Conservation (phyloP, 768 basidiomycete species). For the Termitomyces sp. region DNA sequence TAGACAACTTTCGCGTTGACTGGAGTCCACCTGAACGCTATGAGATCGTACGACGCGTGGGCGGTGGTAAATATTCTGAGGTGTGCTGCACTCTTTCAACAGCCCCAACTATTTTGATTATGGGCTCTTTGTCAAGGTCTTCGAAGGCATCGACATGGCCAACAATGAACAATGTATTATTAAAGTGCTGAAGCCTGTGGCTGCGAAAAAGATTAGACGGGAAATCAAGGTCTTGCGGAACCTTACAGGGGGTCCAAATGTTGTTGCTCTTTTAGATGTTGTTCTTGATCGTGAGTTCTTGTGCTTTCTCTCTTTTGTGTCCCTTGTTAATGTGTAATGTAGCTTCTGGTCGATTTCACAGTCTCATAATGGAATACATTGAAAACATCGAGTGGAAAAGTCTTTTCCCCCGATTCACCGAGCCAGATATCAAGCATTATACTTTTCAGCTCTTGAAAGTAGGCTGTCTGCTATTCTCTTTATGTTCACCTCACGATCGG, state of each 20-base stretch:
- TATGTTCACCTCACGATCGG: not conserved
- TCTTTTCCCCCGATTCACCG: constrained; percentile 53
- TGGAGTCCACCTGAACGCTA: constrained; percentile 69
- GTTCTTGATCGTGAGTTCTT: constrained; percentile 48
- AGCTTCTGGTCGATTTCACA: constrained; percentile 55
- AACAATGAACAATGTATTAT: constrained; percentile 54
- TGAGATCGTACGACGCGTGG: constrained; percentile 60
- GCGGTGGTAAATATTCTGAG: constrained; percentile 66
- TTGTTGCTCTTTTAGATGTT: constrained; percentile 62
- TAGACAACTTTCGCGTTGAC: constrained; percentile 56
- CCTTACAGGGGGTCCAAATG: constrained; percentile 67
- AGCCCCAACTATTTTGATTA: not conserved
- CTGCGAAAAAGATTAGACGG: constrained; percentile 67
- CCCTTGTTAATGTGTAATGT: not conserved
- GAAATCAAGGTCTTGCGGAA: constrained; percentile 75
- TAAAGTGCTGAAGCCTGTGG: constrained; percentile 74
- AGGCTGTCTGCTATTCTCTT: not conserved
- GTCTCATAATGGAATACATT: constrained; percentile 66
- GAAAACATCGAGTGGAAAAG: constrained; percentile 66
- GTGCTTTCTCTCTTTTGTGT: not conserved
- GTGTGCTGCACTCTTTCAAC: constrained; percentile 25
- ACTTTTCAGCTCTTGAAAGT: constrained; percentile 61
- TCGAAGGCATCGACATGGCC: constrained; percentile 55
- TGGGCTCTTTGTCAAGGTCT: constrained; percentile 37
- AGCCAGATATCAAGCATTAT: constrained; percentile 66